Evolutionary conservation across 768 basidiomycete species (phyloP).

Genomic region (Rhizopogon salebrosus): DNA sequence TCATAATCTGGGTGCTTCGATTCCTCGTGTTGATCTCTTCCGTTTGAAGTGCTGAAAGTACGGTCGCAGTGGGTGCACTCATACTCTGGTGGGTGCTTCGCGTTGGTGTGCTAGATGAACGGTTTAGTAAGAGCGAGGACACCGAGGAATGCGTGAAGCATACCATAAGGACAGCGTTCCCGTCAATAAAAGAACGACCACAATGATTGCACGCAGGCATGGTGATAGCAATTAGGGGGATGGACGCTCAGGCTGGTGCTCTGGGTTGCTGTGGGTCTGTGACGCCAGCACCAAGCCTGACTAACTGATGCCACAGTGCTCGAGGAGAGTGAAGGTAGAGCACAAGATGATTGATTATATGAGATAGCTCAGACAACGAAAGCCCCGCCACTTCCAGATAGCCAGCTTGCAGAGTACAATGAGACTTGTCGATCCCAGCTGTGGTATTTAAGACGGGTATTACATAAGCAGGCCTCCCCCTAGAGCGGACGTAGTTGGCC

Average conservation of each 20-base stretch:
- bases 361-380: not conserved
- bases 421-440: too few relatives aligned
- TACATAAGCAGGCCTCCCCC: not conserved
- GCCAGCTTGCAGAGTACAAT: too few relatives aligned
- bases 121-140: not conserved
- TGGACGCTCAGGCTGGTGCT: not conserved
- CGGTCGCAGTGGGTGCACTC: slow-evolving; percentile 13
- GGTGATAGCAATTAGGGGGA: not conserved
- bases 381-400: too few relatives aligned
- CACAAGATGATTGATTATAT: not conserved
- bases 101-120: not conserved
- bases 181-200: slow-evolving; percentile 13
- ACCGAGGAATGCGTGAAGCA: not conserved
- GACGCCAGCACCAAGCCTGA: not conserved
- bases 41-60: slow-evolving; percentile 2
- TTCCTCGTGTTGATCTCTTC: slow-evolving; percentile 9
- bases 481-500: too few relatives aligned
- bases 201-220: slow-evolving; percentile 19
- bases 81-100: not conserved
- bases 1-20: not conserved
- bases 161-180: slow-evolving; percentile 9
- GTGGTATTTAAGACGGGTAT: not conserved
- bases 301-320: not conserved
- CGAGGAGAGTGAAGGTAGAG: not conserved
- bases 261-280: too few relatives aligned